Percentiles rank a stretch among this genome's conserved stretches.
Conservation (phyloP, 2,329 filamentous ascomycete genomes). For the Xylariomycetidae sp. region DNA sequence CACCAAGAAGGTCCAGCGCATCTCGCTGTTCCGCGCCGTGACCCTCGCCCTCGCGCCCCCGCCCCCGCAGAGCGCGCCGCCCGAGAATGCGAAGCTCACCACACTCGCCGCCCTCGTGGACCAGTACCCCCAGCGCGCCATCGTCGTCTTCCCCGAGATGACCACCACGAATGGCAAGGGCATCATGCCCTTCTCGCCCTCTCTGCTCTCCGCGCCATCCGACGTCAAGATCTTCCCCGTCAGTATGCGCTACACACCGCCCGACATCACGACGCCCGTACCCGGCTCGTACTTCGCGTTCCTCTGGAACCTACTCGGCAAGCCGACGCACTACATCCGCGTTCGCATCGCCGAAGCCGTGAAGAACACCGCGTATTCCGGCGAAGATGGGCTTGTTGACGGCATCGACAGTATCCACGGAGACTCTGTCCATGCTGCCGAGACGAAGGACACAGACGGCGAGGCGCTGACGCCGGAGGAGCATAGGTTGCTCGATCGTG, state of each 20-base stretch:
- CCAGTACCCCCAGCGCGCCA: conserved; percentile 66
- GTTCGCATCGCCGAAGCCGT: conserved; percentile 83
- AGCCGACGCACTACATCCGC: conserved; percentile 82
- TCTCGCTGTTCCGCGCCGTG: conserved; percentile 74
- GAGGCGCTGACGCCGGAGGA: conserved; percentile 50
- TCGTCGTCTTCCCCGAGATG: conserved; percentile 90
- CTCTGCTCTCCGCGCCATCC: conserved; percentile 62
- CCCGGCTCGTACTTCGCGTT: conserved; percentile 70
- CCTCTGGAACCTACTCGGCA: conserved; percentile 79
- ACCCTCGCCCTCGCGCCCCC: conserved; percentile 62
- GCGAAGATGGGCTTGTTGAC: conserved; percentile 4
- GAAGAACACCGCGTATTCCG: conserved; percentile 36
- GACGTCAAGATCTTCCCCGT: conserved; percentile 82
- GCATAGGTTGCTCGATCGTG: conserved; percentile 66
- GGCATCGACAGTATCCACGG: conserved; percentile 13
- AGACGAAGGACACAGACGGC: conserved; percentile 20
- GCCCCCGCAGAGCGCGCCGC: conserved; percentile 39
- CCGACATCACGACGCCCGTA: conserved; percentile 86
- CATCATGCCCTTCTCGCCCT: conserved; percentile 78
- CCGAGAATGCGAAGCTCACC: conserved; percentile 46
- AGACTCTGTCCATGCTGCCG: no score
- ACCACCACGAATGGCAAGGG: conserved; percentile 91
- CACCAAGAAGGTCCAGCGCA: conserved; percentile 66
- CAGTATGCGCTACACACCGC: conserved; percentile 81
- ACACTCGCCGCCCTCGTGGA: conserved; percentile 59